Evolutionary conservation across 2,329 filamentous ascomycete species (phyloP), one percentile per base, ranked within the genome.

Genomic region (Ophiostoma perfectum): DNA sequence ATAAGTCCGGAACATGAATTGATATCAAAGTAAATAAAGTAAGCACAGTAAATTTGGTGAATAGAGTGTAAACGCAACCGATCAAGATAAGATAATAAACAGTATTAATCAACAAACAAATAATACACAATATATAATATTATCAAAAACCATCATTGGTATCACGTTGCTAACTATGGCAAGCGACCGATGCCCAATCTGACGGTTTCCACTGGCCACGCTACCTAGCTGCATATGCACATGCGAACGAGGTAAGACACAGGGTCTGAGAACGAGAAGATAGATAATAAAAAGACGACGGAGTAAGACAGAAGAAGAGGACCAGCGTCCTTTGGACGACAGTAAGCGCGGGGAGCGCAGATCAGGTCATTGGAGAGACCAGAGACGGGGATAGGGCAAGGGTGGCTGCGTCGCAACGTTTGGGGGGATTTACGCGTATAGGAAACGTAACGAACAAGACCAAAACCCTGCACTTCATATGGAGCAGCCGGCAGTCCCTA

Each of bases 181-280:
- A n/a, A n/a, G n/a, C n/a, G 45, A 47, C 45, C 11, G 12, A 47
- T 1, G 45, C 45, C 45, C 45, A 12, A 12, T 47, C 5, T 16
- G 45, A 52, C 49, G 16, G 36, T n/a, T 55, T 12, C 36, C 58
- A 62, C 58, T 41, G 58, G 58, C 58, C 58, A 16, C 36, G 12
- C 36, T 41, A 39, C 38, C 3, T 27, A 62, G 58, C 58, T 41
- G 58, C 58, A 62, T 62, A 39, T 62, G 58, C 58, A 62, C 36
- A 60, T 39, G 55, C 7, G 12, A 39, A 18, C 27, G 9, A 38
- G 49, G 58, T n/a, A 8, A 62, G 36, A 62, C 36, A 62, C n/a
- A n/a, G 49, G 49, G 49, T 55, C 49, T 55, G 49, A 55, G n/a
- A n/a, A n/a, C n/a, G n/a, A n/a, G n/a, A n/a, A 18, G 49, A 55